Conservation (phyloP, 495 filamentous ascomycete genomes). For the Patellaria atrata region DNA sequence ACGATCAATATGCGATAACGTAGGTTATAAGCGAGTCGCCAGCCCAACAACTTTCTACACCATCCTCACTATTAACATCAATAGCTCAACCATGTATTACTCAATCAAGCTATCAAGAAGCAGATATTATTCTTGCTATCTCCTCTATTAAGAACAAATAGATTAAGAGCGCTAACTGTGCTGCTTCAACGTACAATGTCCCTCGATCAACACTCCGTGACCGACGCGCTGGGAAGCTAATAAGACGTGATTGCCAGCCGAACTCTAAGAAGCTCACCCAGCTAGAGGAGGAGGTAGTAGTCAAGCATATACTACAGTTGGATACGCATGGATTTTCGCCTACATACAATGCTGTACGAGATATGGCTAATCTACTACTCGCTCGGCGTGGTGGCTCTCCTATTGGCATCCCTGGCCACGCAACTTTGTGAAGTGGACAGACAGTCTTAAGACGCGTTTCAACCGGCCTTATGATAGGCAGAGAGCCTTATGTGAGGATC, state of each 20-base stretch:
- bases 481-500: constrained; percentile 27
- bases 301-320: constrained; percentile 13
- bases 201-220: constrained; percentile 4
- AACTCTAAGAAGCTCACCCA: constrained; percentile 11
- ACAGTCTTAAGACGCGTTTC: constrained; percentile 23
- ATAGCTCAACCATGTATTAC: constrained; percentile 3
- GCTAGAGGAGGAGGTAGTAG: constrained; percentile 14
- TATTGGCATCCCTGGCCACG: constrained; percentile 8
- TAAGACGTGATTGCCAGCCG: constrained; percentile 7
- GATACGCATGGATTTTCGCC: constrained; percentile 9
- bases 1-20: too few relatives aligned
- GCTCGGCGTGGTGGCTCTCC: constrained; percentile 5
- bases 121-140: constrained; percentile 12
- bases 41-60: constrained; percentile 7
- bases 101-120: constrained; percentile 6
- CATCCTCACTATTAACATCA: neutral
- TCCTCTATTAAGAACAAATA: constrained; percentile 6
- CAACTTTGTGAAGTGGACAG: constrained; percentile 25
- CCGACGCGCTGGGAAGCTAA: constrained; percentile 6
- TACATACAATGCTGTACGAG: constrained; percentile 4
- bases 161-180: constrained; percentile 4
- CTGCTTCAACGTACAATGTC: constrained; percentile 7
- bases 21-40: constrained; percentile 9
- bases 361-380: constrained; percentile 15
- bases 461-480: constrained; percentile 24